Evolutionary conservation across 768 basidiomycete species (phyloP), one percentile per base, ranked within the genome.

Genomic region (Candolleomyces aberdarensis): DNA sequence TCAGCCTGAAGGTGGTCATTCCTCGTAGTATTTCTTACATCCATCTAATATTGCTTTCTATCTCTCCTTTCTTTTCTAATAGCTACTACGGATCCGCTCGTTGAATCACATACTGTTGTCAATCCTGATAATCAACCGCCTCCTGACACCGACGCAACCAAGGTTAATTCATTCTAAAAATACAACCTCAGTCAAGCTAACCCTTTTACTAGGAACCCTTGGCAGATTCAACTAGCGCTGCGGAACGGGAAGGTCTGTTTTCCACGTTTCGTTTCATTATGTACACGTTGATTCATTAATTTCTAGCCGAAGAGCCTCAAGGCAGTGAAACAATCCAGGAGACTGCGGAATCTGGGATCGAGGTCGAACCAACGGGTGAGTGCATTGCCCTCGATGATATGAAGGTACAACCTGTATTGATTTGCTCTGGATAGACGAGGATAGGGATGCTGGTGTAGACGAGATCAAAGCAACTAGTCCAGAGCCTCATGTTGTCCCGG

Each of bases 1-100:
- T n/a, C 26, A 53, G 52, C 32, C 52, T 10, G 52, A 53, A 53
- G 52, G 52, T 53, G 52, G 52, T 31, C 15, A 36, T 53, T 53
- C 32, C 26, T 31, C 52, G 29, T 53, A 53, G 32, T 53, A 31
- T 32, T 36, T 36, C 36, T 36, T 36, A 36, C 36, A 36, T 36
- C 6, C 36, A 36, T 36, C 36, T 36, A 36, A 17, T 36, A 32
- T n/a, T 15, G 13, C 14, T 15, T 53, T 53, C 8, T 32, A 32
- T 50, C 20, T 11, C 49, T 50, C 29, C 20, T 50, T 22, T 31
- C 29, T 29, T 19, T 32, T 39, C 52, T 53, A 53, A 53, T 53
- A 53, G 52, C 52, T 53, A 36, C 36, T 36, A 53, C 32, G 52
- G 52, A 53, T 31, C n/a, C 52, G 29, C 32, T 53, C 52, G 26